These are phyloP conservation scores for Kodamaea hsintzibuensis DNA, from an alignment of 805 yeast species.

Conservation along the genomic window DNA sequence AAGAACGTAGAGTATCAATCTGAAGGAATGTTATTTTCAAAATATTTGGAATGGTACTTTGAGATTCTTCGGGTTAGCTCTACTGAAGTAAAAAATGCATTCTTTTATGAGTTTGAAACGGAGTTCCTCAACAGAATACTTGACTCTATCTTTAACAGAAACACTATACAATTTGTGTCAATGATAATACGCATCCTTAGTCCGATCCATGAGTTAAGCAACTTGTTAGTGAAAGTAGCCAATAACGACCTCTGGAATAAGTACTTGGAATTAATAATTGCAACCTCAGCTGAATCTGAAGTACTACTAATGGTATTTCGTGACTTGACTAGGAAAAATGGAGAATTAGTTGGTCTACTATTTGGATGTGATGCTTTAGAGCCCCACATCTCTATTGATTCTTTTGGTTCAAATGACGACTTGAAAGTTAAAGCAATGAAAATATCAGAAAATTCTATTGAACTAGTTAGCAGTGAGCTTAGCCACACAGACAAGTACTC, in stretches of 20 bases:
- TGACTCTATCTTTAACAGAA: neutral
- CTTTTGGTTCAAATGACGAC: conserved; percentile 6
- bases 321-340: neutral
- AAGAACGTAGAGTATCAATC: no score
- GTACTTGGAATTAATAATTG: neutral
- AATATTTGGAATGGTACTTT: neutral
- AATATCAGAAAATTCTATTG: conserved; percentile 3
- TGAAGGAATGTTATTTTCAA: neutral
- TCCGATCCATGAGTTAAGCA: neutral
- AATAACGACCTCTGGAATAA: neutral
- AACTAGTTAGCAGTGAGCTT: neutral
- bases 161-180: neutral
- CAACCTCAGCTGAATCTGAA: neutral
- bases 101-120: neutral
- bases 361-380: neutral
- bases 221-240: neutral
- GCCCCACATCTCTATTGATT: neutral
- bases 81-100: neutral
- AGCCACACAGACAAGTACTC: neutral
- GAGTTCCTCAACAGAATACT: neutral
- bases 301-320: neutral
- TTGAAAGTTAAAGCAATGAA: conserved; percentile 18
- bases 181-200: neutral
- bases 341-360: neutral
- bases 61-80: neutral